Percentiles rank a stretch among this genome's conserved stretches.
Conservation (phyloP, 352 stramenopile species). For the Thalassiosira delicatula region DNA sequence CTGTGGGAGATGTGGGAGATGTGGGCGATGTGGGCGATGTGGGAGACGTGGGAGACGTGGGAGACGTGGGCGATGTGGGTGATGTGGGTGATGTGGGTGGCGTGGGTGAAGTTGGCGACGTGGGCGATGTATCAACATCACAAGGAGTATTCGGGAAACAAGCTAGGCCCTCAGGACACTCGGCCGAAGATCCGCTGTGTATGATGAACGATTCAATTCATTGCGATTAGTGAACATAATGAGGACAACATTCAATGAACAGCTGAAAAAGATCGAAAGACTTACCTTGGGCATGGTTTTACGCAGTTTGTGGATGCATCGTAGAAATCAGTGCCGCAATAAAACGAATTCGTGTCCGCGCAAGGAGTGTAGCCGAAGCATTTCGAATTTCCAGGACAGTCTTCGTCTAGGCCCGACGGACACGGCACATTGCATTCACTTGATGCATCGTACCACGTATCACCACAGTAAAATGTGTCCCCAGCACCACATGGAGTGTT, state of each 20-base stretch:
- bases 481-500: conserved; percentile 48
- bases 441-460: conserved; percentile 54
- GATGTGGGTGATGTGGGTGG: conserved; percentile 22
- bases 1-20: conserved; percentile 2
- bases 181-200: conserved; percentile 37
- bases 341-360: conserved; percentile 45
- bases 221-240: too few relatives aligned
- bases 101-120: conserved; percentile 10
- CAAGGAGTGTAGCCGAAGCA: conserved; percentile 58
- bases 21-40: conserved; percentile 5
- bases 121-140: conserved; percentile 9
- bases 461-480: conserved; percentile 54
- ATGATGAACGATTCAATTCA: background rate
- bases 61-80: conserved; percentile 36
- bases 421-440: conserved; percentile 51
- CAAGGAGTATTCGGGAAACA: conserved; percentile 72
- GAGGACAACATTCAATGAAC: too few relatives aligned
- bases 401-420: conserved; percentile 25
- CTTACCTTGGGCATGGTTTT: conserved; percentile 13
- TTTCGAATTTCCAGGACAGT: conserved; percentile 42
- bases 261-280: background rate
- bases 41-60: conserved; percentile 29
- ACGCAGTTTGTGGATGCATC: conserved; percentile 32
- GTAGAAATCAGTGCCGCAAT: conserved; percentile 54
- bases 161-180: conserved; percentile 51